Evolutionary conservation across 352 stramenopile genomes (phyloP).

Genomic region (Phytophthora hybrid): DNA sequence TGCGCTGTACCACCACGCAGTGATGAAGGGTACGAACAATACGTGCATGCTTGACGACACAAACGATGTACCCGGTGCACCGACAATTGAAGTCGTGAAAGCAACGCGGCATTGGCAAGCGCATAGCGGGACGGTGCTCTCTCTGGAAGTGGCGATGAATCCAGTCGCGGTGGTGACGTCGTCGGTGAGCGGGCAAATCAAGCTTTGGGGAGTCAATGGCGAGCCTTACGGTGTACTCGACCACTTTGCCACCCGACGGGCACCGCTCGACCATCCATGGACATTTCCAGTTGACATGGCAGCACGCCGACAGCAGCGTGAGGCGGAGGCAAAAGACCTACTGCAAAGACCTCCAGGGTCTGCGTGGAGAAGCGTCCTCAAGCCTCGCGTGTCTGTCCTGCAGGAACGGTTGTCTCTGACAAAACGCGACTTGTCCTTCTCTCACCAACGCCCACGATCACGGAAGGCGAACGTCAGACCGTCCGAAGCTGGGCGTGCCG

Average conservation of each 20-base stretch:
- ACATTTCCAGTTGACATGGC: constrained; percentile 66
- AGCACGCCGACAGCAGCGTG: constrained; percentile 42
- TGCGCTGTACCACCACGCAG: constrained; percentile 55
- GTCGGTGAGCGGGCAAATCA: constrained; percentile 61
- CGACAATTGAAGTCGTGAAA: constrained; percentile 11
- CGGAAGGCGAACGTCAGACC: constrained; percentile 30
- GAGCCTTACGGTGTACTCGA: constrained; percentile 61
- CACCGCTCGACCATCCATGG: constrained; percentile 58
- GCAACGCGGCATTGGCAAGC: constrained; percentile 49
- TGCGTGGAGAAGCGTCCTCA: constrained; percentile 32
- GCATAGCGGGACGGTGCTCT: constrained; percentile 48
- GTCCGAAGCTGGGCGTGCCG: constrained; percentile 50
- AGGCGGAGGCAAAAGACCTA: constrained; percentile 51
- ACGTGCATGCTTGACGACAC: neutral
- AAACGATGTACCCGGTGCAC: neutral
- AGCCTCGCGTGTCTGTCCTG: constrained; percentile 52
- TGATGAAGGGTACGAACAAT: constrained; percentile 15
- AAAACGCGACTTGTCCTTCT: constrained; percentile 36
- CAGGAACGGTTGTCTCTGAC: constrained; percentile 61
- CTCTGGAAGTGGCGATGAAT: constrained; percentile 47
- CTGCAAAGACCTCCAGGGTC: constrained; percentile 39
- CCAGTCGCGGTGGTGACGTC: constrained; percentile 59
- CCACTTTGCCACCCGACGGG: constrained; percentile 68
- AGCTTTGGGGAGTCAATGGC: constrained; percentile 62
- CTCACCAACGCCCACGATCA: constrained; percentile 8